Conservation (phyloP, 2,329 filamentous ascomycete genomes). For the Rutstroemia sp. region DNA sequence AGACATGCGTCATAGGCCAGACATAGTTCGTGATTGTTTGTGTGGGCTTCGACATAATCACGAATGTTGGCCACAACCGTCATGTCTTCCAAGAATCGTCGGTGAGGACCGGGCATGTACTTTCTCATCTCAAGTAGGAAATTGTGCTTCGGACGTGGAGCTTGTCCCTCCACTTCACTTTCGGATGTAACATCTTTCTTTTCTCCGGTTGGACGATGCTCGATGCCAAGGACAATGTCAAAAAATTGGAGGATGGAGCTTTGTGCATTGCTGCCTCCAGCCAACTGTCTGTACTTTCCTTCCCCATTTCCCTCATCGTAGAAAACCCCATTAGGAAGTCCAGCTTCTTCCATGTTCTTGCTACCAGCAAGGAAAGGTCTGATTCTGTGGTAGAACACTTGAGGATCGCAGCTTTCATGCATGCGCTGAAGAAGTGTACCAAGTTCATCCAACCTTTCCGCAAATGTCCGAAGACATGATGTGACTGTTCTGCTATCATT, state of each 20-base stretch:
- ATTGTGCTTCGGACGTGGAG: constrained; percentile 59
- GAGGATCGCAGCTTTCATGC: constrained; percentile 91
- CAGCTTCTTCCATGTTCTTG: constrained; percentile 84
- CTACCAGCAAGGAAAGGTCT: constrained; percentile 84
- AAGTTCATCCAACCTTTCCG: constrained; percentile 81
- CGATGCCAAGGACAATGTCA: constrained; percentile 81
- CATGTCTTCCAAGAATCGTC: constrained; percentile 79
- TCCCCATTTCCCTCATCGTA: constrained; percentile 74
- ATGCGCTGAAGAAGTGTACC: constrained; percentile 73
- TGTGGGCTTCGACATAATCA: constrained; percentile 62
- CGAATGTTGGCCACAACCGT: constrained; percentile 78
- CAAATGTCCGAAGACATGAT: constrained; percentile 70
- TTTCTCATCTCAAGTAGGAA: constrained; percentile 96
- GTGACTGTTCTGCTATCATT: constrained; percentile 66
- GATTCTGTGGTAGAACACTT: constrained; percentile 83
- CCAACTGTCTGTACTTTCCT: constrained; percentile 70
- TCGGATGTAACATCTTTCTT: constrained; percentile 42
- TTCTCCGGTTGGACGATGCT: constrained; percentile 83
- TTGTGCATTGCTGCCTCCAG: constrained; percentile 93
- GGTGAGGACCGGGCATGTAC: constrained; percentile 94
- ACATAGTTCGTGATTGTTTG: constrained; percentile 55
- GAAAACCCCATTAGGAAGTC: constrained; percentile 73
- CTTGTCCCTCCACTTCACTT: constrained; percentile 38
- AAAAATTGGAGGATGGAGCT: constrained; percentile 97
- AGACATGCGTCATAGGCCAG: constrained; percentile 89